A percentile compares a stretch with the other conserved stretches of the same genome.
These are phyloP conservation scores for Agrocybe pediades DNA, from an alignment of 768 basidiomycete genomes.

Conservation along the genomic window DNA sequence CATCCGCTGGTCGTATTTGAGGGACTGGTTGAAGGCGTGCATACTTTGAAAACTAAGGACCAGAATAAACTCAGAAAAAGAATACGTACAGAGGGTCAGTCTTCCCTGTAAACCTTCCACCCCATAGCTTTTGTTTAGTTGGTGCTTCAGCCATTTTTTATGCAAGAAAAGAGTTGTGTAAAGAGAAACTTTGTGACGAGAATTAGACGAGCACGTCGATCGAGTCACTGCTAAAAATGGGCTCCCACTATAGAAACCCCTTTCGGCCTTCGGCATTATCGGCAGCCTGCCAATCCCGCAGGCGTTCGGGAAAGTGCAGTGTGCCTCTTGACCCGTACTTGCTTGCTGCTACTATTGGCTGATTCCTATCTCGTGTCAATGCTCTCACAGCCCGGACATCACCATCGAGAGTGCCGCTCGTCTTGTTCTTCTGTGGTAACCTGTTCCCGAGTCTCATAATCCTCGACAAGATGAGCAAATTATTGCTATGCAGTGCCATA, in stretches of 20 bases:
- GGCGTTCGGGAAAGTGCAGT: not conserved
- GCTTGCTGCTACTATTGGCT: not conserved
- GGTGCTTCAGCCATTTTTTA: constrained; percentile 38
- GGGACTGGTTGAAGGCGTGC: constrained; percentile 97
- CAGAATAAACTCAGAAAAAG: constrained; percentile 5
- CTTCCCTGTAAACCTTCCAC: constrained; percentile 84
- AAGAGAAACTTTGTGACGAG: too few relatives aligned
- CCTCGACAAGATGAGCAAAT: constrained; percentile 12
- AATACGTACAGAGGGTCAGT: constrained; percentile 80
- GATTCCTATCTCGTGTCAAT: not conserved
- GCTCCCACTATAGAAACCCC: not conserved
- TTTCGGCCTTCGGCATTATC: not conserved
- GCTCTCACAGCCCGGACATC: not conserved
- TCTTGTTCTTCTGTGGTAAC: not conserved
- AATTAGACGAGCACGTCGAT: not conserved
- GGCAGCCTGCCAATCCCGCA: not conserved
- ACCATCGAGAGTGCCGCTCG: not conserved
- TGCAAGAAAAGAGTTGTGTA: not conserved
- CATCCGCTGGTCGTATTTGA: constrained; percentile 95
- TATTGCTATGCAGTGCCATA: constrained; percentile 51
- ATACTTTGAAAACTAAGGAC: constrained; percentile 55
- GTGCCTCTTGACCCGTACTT: too few relatives aligned
- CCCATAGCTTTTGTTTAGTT: constrained; percentile 79
- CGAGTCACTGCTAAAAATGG: not conserved
- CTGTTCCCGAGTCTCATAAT: not conserved